Base-by-base conservation (phyloP, 2,329 filamentous ascomycete genomes). In the Venturia carpophila region DNA sequence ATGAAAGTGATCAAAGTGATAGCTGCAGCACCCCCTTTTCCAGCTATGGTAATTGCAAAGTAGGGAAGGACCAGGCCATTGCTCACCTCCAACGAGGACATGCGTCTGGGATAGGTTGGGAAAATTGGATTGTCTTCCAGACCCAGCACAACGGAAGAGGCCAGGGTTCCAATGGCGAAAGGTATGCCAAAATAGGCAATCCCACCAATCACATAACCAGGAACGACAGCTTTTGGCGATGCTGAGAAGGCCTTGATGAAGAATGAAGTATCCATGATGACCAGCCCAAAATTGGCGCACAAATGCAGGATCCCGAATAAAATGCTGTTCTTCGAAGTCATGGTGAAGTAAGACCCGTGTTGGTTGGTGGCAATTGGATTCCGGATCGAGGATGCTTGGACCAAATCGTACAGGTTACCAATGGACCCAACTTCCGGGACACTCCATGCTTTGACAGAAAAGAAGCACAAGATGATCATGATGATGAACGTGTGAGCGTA, bases 161-260 rank as follows among this genome's bases (percentile, higher is more conserved):
- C 80, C 0, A 83, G 69, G 0, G 82, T 83, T 1, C 81, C 82
- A 0, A 84, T 72, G 1, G 77, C 78, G 80, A 80, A 83, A 0
- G 82, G 82, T 13, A 84, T 81, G 0, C 79, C 77, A 62, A 84
- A 84, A 66, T 82, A 84, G 0, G 80, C 77, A 17, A 83, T 78
- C 0, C 81, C 82, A 0, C 82, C 82, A 72, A 66, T 62, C 11
- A 66, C 42, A 42, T 66, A 66, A 19, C 65, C 65, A 41, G 65
- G 65, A 30, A 66, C 65, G 17, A 66, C 65, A 19, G 65, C 61
- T 60, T 24, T 64, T 1, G 69, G 0, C 76, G 79, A 0, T 73
- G 76, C 80, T 0, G 80, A 78, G 68, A 84, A 82, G 0, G 80
- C 80, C 66, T 83, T 82, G 67, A 80, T 78, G 62, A 82, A 83